Evolutionary conservation across 208 protist genomes (phyloP).

Genomic region (Crithidia bombi): DNA sequence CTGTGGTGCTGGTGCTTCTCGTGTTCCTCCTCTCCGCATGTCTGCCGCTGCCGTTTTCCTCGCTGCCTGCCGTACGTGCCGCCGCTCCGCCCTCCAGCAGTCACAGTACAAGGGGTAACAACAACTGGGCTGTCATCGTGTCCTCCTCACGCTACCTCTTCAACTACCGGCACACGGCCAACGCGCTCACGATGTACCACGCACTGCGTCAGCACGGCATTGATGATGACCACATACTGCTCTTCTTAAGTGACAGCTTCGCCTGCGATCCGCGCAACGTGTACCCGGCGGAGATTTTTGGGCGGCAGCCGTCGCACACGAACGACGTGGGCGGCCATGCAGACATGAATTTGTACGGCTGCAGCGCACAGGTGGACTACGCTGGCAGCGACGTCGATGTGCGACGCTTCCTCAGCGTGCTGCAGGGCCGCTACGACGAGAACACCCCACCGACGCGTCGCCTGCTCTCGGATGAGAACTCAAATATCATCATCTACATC

Average conservation of each 20-base stretch:
- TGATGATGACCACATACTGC: conserved; percentile 94
- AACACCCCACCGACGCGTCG: conserved; percentile 92
- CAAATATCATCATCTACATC: conserved; percentile 97
- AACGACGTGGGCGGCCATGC: conserved; percentile 6
- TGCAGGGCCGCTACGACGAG: conserved; percentile 94
- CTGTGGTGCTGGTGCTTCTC: not conserved
- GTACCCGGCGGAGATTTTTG: conserved; percentile 81
- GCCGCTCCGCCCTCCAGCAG: not conserved
- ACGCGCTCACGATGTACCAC: conserved; percentile 96
- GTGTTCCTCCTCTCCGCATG: not conserved
- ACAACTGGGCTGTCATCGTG: conserved; percentile 96
- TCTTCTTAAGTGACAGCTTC: conserved; percentile 98
- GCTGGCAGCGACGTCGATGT: conserved; percentile 96
- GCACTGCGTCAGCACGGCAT: conserved; percentile 95
- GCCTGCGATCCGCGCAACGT: conserved; percentile 97
- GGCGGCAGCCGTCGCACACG: conserved; percentile 17
- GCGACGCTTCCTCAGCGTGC: conserved; percentile 94
- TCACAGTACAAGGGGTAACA: conserved; percentile 58
- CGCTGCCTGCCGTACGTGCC: not conserved
- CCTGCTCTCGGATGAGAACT: conserved; percentile 93
- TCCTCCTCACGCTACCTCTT: conserved; percentile 97
- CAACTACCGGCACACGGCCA: conserved; percentile 98
- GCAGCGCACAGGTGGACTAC: conserved; percentile 97
- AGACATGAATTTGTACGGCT: conserved; percentile 81
- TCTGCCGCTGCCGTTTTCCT: not conserved